Base-by-base conservation (phyloP, 1,284 basidiomycete genomes). In the Limonomyces culmigenus region DNA sequence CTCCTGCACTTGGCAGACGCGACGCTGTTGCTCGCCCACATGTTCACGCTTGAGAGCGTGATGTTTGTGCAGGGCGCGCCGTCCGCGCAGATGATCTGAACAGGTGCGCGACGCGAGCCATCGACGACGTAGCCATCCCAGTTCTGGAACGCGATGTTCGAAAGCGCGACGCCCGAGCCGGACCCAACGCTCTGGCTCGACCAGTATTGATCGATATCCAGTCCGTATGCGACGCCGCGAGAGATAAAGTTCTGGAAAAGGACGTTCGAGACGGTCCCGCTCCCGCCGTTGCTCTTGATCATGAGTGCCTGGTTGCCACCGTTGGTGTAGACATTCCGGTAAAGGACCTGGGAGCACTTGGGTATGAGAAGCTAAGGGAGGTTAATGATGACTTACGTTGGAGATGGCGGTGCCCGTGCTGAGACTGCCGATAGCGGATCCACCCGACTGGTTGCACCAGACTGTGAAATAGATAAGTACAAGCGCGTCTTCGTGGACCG, bases 361-460 rank as follows among this genome's bases (percentile, higher is more conserved):
- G n/a, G n/a, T n/a, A n/a, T n/a, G n/a, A n/a, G n/a, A n/a, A n/a
- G n/a, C n/a, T n/a, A n/a, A n/a, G n/a, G n/a, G n/a, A n/a, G n/a
- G n/a, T n/a, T n/a, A n/a, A n/a, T n/a, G n/a, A n/a, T n/a, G n/a
- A n/a, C n/a, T n/a, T n/a, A 58, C 48, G 36, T 57, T 49, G 41
- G 50, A 39, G 37, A 58, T 54, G 3, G 47, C 47, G 1, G 51
- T 54, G 15, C 49, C 50, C 8, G 48, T 45, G 8, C 49, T 51
- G 2, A 58, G 44, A 19, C 50, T 53, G 10, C 56, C 56, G 17
- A 58, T 54, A 1, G 56, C 54, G 36, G 47, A 51, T 3, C 56
- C 56, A 6, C 56, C 54, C 11, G 48, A 51, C 36, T 53, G 52
- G 46, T 58, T 58, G 48, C 56, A 58, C 51, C 54, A 56, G 35